Conservation (phyloP, 805 yeast species). For the Spathaspora passalidarum region DNA sequence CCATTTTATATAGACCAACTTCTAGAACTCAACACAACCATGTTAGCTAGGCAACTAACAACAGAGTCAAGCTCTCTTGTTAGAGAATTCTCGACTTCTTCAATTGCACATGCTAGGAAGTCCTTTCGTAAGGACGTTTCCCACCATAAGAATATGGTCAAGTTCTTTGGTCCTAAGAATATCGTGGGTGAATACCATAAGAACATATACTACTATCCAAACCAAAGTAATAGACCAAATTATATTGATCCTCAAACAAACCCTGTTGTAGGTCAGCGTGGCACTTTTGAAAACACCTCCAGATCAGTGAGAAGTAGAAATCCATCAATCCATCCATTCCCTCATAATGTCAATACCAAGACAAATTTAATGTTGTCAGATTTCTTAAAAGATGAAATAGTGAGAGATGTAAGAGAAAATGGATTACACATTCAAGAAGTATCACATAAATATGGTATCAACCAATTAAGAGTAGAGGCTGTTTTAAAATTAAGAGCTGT, state of each 20-base stretch:
- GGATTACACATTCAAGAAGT: conserved; percentile 65
- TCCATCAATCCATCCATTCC: conserved; percentile 70
- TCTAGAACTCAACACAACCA: neutral
- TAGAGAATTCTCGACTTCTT: conserved; percentile 1
- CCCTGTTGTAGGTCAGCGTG: conserved; percentile 16
- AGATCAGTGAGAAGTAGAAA: conserved; percentile 16
- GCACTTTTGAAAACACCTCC: neutral
- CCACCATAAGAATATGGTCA: conserved; percentile 1
- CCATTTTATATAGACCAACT: neutral
- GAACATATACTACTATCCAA: conserved; percentile 72
- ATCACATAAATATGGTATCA: conserved; percentile 75
- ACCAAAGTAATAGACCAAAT: conserved; percentile 67
- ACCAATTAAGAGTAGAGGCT: conserved; percentile 89
- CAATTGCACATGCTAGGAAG: neutral
- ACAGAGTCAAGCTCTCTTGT: neutral
- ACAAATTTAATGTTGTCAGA: conserved; percentile 63
- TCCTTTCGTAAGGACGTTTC: neutral
- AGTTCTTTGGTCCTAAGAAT: conserved; percentile 66
- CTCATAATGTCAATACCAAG: conserved; percentile 64
- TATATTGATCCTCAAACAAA: conserved; percentile 61
- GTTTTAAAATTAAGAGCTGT: conserved; percentile 63
- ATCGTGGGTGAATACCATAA: conserved; percentile 75
- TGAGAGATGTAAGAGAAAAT: conserved; percentile 50
- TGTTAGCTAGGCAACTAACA: neutral
- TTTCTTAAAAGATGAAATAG: conserved; percentile 58